Percentiles rank a stretch among this genome's conserved stretches.
These are phyloP conservation scores for Hirsutella thompsonii DNA, from an alignment of 2,329 filamentous ascomycete genomes.

Conservation along the genomic window DNA sequence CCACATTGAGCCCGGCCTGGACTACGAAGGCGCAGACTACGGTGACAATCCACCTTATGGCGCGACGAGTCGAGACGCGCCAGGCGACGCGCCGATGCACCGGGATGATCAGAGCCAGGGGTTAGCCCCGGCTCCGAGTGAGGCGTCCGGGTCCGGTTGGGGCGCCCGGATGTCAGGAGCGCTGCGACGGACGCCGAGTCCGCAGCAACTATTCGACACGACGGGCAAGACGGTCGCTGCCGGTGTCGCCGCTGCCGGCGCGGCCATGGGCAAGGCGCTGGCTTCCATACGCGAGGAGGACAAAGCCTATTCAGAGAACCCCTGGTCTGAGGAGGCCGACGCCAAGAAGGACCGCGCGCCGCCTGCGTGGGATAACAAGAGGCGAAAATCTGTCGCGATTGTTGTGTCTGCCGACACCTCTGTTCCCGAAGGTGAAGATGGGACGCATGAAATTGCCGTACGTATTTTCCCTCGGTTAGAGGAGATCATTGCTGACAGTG, in stretches of 20 bases:
- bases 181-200: constrained; percentile 69
- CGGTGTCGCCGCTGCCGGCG: constrained; percentile 71
- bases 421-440: constrained; percentile 44
- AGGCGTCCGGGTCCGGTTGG: constrained; percentile 39
- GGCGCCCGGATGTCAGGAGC: constrained; percentile 70
- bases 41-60: constrained; percentile 39
- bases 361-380: constrained; percentile 25
- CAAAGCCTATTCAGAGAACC: constrained; percentile 69
- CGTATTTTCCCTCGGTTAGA: constrained; percentile 19
- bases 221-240: constrained; percentile 72
- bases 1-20: constrained; percentile 40
- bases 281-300: constrained; percentile 78
- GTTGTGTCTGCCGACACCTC: constrained; percentile 70
- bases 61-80: constrained; percentile 21
- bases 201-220: constrained; percentile 76
- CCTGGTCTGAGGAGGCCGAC: constrained; percentile 85
- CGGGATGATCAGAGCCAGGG: constrained; percentile 30
- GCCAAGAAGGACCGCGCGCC: constrained; percentile 39
- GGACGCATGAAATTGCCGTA: constrained; percentile 70
- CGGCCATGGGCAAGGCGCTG: constrained; percentile 69
- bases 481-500: constrained; percentile 3
- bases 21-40: constrained; percentile 35
- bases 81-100: constrained; percentile 23
- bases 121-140: constrained; percentile 13
- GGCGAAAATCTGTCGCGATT: constrained; percentile 70